phyloP scores from a whole-genome alignment of 1,139 yeast species.

The Blastobotrys elegans region DNA sequence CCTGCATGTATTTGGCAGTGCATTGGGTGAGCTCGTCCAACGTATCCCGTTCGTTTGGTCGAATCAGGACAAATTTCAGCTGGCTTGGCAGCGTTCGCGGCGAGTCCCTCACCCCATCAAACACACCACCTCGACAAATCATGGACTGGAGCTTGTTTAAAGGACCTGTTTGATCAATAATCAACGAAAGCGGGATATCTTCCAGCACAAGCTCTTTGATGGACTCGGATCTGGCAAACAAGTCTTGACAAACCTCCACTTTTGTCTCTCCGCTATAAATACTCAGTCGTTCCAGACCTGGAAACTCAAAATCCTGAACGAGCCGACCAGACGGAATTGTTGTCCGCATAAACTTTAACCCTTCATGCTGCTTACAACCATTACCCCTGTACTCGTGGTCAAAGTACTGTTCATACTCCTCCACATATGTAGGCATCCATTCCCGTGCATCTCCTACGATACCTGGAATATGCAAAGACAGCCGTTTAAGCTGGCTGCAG shows the following conservation, averaged over 20 bases:
- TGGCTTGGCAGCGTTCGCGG: conserved; percentile 7
- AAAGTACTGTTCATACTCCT: conserved; percentile 11
- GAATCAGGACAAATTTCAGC: conserved; percentile 9
- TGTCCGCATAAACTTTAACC: conserved; percentile 10
- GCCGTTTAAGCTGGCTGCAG: conserved; percentile 6
- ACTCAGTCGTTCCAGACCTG: conserved; percentile 7
- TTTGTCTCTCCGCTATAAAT: conserved; percentile 6
- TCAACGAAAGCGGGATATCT: conserved; percentile 5
- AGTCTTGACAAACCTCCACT: background rate
- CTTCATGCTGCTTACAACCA: background rate
- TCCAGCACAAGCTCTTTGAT: conserved; percentile 9
- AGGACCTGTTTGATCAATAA: conserved; percentile 1
- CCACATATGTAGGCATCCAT: conserved; percentile 14
- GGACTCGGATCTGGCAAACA: conserved; percentile 1
- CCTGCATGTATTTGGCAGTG: background rate
- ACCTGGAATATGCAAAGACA: conserved; percentile 11
- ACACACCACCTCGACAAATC: conserved; percentile 10
- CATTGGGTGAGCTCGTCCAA: conserved; percentile 5
- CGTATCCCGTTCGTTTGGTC: conserved; percentile 4
- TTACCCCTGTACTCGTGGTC: background rate
- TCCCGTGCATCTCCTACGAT: background rate
- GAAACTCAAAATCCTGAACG: conserved; percentile 10
- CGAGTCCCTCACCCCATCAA: conserved; percentile 4
- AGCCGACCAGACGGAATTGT: conserved; percentile 9
- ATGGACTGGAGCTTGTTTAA: conserved; percentile 8